These are phyloP conservation scores for Ceratobasidium papillatum DNA, from an alignment of 1,284 basidiomycete genomes.

Conservation along the genomic window DNA sequence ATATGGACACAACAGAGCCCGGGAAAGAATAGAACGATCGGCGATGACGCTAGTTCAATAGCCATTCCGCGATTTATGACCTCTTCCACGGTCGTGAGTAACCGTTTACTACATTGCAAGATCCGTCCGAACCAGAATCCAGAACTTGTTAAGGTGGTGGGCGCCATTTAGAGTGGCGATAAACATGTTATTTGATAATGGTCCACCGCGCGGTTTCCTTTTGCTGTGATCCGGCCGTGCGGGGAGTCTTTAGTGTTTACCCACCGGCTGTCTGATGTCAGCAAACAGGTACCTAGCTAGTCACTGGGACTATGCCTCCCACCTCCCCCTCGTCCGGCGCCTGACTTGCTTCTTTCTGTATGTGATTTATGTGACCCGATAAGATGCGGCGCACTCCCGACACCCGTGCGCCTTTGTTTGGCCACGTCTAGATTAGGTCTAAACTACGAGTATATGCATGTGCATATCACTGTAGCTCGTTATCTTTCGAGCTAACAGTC, in stretches of 20 bases:
- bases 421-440: neutral
- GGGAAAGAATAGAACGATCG: constrained; percentile 24
- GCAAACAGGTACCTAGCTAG: constrained; percentile 34
- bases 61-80: neutral
- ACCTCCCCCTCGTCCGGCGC: neutral
- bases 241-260: constrained; percentile 2
- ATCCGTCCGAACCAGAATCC: constrained; percentile 34
- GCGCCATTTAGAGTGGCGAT: constrained; percentile 23
- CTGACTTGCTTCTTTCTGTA: neutral
- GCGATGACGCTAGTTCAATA: constrained; percentile 3
- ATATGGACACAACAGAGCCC: constrained; percentile 15
- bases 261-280: constrained; percentile 36
- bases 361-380: neutral
- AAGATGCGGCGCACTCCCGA: neutral
- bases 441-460: constrained; percentile 17
- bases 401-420: constrained; percentile 17
- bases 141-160: constrained; percentile 15
- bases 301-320: neutral
- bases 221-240: constrained; percentile 38
- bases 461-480: neutral
- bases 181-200: constrained; percentile 25
- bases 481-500: constrained; percentile 10
- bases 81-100: constrained; percentile 21
- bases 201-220: constrained; percentile 38
- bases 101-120: constrained; percentile 12